Evolutionary conservation across 148 eudicot species (phyloP).

Genomic region (Arbutus unedo): DNA sequence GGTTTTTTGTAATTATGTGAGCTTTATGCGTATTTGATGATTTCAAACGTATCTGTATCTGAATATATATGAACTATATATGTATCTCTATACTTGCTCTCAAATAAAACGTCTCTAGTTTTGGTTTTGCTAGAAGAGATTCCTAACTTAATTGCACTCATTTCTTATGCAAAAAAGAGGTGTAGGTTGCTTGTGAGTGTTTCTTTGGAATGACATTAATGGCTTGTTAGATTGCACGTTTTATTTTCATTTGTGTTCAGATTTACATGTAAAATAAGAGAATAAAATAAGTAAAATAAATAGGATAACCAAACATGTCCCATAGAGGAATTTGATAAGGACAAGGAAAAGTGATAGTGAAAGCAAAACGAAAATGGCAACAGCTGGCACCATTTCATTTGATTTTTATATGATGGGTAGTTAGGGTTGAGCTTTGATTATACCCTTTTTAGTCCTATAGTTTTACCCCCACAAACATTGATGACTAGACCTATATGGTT

Average conservation of each 20-base stretch:
- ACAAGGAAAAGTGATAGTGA: background rate
- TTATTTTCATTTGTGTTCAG: no score
- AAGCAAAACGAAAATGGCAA: background rate
- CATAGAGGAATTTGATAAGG: background rate
- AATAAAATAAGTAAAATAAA: no score
- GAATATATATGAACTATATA: no score
- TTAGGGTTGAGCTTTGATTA: background rate
- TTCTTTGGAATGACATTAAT: background rate
- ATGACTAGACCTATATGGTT: background rate
- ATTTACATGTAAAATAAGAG: no score
- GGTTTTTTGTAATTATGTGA: no score
- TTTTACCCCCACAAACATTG: background rate
- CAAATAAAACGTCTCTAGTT: background rate
- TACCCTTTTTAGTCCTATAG: background rate
- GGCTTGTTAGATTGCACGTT: no score
- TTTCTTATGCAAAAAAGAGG: background rate
- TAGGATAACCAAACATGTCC: background rate
- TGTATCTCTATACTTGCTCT: no score
- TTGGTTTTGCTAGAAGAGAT: background rate
- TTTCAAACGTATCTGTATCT: no score
- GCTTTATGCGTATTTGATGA: no score
- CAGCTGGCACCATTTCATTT: background rate
- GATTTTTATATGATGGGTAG: background rate
- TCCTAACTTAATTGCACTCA: background rate
- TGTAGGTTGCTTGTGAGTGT: conserved; percentile 2